Conservation (phyloP, 2,329 filamentous ascomycete genomes). For the Scedosporium apiospermum region DNA sequence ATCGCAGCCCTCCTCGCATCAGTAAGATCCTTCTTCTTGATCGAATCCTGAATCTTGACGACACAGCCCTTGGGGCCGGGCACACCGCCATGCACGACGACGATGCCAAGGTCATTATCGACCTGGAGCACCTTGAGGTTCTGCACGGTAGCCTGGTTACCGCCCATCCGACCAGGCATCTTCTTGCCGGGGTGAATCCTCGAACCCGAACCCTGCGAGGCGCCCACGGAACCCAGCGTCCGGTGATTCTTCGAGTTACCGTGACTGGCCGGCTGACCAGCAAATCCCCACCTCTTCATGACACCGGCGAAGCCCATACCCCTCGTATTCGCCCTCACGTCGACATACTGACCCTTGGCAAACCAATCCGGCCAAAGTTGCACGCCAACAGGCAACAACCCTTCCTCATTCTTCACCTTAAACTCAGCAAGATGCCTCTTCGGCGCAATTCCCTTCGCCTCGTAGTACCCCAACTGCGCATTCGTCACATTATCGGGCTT, state of each 20-base stretch:
- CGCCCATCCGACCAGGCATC: slow-evolving; percentile 96
- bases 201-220: slow-evolving; percentile 83
- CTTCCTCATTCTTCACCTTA: slow-evolving; percentile 63
- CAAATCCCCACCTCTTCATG: slow-evolving; percentile 93
- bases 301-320: slow-evolving; percentile 94
- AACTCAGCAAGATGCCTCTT: slow-evolving; percentile 85
- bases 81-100: slow-evolving; percentile 79
- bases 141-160: slow-evolving; percentile 78
- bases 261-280: slow-evolving; percentile 83
- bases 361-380: slow-evolving; percentile 84
- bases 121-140: slow-evolving; percentile 85
- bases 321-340: slow-evolving; percentile 67
- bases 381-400: slow-evolving; percentile 67
- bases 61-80: slow-evolving; percentile 80
- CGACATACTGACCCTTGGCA: slow-evolving; percentile 79
- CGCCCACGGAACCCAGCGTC: slow-evolving; percentile 81
- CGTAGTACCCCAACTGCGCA: slow-evolving; percentile 81
- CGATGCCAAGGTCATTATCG: slow-evolving; percentile 75
- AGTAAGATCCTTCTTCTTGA: slow-evolving; percentile 59
- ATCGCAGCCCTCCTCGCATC: slow-evolving; percentile 4
- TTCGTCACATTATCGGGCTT: slow-evolving; percentile 68
- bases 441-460: slow-evolving; percentile 68
- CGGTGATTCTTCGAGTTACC: slow-evolving; percentile 93
- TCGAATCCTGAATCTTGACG: slow-evolving; percentile 79
- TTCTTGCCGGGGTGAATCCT: slow-evolving; percentile 93